A percentile compares a stretch with the other conserved stretches of the same genome.
Conservation (phyloP, 495 filamentous ascomycete genomes). For the Podospora australis region DNA sequence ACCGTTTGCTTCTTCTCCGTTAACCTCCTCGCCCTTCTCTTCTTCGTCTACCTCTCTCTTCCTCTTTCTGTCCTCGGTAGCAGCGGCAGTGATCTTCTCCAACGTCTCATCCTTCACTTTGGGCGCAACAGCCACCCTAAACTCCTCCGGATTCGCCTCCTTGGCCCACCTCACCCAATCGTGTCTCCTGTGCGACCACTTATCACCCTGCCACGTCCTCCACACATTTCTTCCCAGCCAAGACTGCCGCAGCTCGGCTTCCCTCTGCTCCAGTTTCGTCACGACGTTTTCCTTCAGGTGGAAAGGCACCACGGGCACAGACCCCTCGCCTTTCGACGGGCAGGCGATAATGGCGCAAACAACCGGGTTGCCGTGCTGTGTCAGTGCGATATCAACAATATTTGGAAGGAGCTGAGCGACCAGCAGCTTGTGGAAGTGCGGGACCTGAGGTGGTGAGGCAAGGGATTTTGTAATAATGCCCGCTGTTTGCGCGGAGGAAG, state of each 20-base stretch:
- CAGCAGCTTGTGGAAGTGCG: constrained; percentile 44
- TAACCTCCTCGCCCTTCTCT: not conserved
- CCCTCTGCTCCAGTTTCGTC: constrained; percentile 40
- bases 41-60: constrained; percentile 19
- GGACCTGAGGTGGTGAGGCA: constrained; percentile 50
- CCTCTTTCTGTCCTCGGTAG: not conserved
- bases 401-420: constrained; percentile 44
- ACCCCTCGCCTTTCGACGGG: constrained; percentile 36
- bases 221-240: constrained; percentile 76
- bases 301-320: constrained; percentile 38
- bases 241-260: constrained; percentile 62
- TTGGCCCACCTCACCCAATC: constrained; percentile 71
- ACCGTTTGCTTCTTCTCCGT: constrained; percentile 11
- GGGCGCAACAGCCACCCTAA: constrained; percentile 21
- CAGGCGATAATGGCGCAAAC: constrained; percentile 71
- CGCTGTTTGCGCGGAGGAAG: constrained; percentile 37
- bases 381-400: constrained; percentile 58
- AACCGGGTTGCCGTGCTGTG: constrained; percentile 68
- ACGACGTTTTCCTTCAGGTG: constrained; percentile 48
- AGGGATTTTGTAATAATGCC: constrained; percentile 68
- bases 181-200: constrained; percentile 54
- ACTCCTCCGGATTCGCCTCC: constrained; percentile 35
- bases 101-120: constrained; percentile 2
- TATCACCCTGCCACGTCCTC: constrained; percentile 87
- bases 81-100: not conserved